phyloP scores from a whole-genome alignment of 805 yeast species.

The Blastobotrys mokoenaii region DNA sequence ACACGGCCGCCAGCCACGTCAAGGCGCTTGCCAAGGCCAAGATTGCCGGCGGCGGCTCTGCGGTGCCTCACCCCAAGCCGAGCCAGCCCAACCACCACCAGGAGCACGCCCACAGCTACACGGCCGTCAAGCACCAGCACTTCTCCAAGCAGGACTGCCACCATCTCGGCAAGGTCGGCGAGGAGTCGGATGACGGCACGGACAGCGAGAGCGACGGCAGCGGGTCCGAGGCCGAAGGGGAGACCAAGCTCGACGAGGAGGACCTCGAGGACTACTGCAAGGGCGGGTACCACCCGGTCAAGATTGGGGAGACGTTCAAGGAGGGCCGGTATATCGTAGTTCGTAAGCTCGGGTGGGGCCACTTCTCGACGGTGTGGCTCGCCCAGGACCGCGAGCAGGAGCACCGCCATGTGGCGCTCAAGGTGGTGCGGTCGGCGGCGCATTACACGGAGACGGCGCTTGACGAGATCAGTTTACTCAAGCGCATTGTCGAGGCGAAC shows the following conservation, averaged over 20 bases:
- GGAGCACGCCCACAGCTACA: background rate
- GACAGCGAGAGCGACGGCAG: constrained; percentile 72
- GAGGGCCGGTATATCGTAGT: constrained; percentile 68
- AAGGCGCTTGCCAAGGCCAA: background rate
- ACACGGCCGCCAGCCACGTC: too few species aligned
- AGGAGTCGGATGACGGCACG: constrained; percentile 49
- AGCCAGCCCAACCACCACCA: background rate
- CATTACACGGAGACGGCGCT: constrained; percentile 90
- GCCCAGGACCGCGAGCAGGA: constrained; percentile 53
- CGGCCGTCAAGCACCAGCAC: background rate
- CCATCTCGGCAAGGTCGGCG: constrained; percentile 8
- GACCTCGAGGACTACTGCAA: constrained; percentile 73
- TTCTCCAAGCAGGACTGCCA: constrained; percentile 2
- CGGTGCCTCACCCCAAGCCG: background rate
- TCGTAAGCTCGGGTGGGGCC: constrained; percentile 98
- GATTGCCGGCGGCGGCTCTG: background rate
- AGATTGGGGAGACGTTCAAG: constrained; percentile 76
- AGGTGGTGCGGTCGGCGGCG: constrained; percentile 83
- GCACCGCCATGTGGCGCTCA: constrained; percentile 80
- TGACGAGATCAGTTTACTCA: constrained; percentile 80
- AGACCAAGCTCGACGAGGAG: constrained; percentile 51
- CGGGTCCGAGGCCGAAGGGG: constrained; percentile 34
- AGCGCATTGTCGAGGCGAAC: constrained; percentile 52
- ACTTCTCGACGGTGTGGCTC: constrained; percentile 91
- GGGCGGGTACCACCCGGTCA: constrained; percentile 96